Conservation (phyloP, 192 early-diverging fungal genomes). For the Rhizophagus clarus region DNA sequence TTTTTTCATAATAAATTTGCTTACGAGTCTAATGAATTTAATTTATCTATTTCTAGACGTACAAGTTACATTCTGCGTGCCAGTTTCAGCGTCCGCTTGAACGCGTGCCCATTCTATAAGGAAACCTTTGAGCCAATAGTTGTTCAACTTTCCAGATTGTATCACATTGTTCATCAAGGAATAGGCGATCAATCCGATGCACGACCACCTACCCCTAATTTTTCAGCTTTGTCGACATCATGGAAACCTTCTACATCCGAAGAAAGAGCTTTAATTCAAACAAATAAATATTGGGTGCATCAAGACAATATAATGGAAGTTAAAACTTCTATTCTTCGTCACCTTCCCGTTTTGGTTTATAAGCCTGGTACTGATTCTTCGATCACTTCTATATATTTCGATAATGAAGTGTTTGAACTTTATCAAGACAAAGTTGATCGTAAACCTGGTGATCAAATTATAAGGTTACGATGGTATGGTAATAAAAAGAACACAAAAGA, state of each 20-base stretch:
- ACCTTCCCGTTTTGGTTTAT: constrained; percentile 89
- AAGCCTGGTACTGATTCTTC: constrained; percentile 85
- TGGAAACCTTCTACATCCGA: constrained; percentile 38
- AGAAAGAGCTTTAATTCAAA: constrained; percentile 73
- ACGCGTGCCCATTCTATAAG: constrained; percentile 82
- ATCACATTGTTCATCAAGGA: constrained; percentile 66
- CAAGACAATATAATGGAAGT: constrained; percentile 93
- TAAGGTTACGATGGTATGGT: constrained; percentile 95
- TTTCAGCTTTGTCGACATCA: neutral
- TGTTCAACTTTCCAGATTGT: constrained; percentile 80
- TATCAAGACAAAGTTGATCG: constrained; percentile 87
- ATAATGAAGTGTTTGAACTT: constrained; percentile 86
- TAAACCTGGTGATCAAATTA: constrained; percentile 84
- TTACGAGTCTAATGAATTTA: neutral
- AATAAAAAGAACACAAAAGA: constrained; percentile 66
- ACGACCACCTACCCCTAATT: constrained; percentile 35
- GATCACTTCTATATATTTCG: constrained; percentile 92
- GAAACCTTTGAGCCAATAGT: constrained; percentile 86
- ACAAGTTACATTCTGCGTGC: constrained; percentile 70
- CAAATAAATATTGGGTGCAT: constrained; percentile 96
- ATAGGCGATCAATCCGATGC: constrained; percentile 39
- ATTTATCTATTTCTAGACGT: constrained; percentile 35
- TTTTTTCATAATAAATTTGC: neutral
- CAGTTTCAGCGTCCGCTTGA: constrained; percentile 78
- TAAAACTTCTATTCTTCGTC: constrained; percentile 87